Conservation (phyloP, 805 yeast genomes). For the Wickerhamomyces bovis region DNA sequence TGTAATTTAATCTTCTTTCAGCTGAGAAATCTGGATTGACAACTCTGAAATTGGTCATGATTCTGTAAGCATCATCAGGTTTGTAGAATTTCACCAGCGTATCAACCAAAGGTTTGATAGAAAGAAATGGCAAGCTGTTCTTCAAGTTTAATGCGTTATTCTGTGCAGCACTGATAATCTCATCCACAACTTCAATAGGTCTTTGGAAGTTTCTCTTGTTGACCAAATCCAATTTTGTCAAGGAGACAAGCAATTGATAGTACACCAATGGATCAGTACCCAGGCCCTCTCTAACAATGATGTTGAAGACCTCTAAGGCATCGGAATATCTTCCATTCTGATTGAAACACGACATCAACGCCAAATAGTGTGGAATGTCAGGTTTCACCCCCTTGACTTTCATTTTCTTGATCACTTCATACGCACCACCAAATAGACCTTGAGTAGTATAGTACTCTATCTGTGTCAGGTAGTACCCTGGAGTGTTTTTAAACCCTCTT, state of each 20-base stretch:
- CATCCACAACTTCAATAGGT: slow-evolving; percentile 26
- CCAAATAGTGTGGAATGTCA: slow-evolving; percentile 24
- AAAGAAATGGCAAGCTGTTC: slow-evolving; percentile 27
- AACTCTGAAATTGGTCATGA: slow-evolving; percentile 27
- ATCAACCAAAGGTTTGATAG: slow-evolving; percentile 31
- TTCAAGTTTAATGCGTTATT: slow-evolving; percentile 16
- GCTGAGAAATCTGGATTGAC: slow-evolving; percentile 23
- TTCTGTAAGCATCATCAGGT: slow-evolving; percentile 27
- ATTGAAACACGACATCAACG: slow-evolving; percentile 27
- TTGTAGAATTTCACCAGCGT: slow-evolving; percentile 25
- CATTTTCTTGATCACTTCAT: slow-evolving; percentile 25
- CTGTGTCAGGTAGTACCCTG: not conserved
- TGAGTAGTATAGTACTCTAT: slow-evolving; percentile 6
- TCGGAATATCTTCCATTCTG: slow-evolving; percentile 22
- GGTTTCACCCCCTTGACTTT: slow-evolving; percentile 16
- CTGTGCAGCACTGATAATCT: slow-evolving; percentile 24
- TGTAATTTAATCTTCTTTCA: slow-evolving; percentile 19
- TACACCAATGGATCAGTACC: slow-evolving; percentile 24
- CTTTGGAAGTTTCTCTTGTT: slow-evolving; percentile 23
- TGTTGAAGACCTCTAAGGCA: slow-evolving; percentile 22
- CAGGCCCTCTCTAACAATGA: slow-evolving; percentile 21
- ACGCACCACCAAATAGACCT: slow-evolving; percentile 24
- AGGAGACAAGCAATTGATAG: slow-evolving; percentile 25
- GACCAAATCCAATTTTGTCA: slow-evolving; percentile 25
- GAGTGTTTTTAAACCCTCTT: not conserved